phyloP scores from a whole-genome alignment of 441 rosid genomes.

The Adansonia grandidieri region DNA sequence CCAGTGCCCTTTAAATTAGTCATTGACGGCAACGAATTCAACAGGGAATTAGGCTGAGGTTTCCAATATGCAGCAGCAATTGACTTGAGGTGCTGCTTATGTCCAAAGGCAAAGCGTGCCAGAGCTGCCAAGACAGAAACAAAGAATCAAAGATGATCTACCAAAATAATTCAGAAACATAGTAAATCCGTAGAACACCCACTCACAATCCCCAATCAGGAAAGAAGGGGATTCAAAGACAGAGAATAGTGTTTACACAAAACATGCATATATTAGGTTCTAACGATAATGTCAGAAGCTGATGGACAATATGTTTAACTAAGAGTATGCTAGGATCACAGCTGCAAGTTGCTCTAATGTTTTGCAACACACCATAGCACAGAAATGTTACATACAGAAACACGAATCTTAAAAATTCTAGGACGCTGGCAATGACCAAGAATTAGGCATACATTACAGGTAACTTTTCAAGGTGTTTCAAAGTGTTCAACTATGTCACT shows the following conservation, averaged over 20 bases:
- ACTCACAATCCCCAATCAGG: constrained; percentile 8
- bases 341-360: constrained; percentile 13
- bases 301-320: neutral
- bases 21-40: constrained; percentile 84
- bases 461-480: constrained; percentile 20
- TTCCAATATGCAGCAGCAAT: constrained; percentile 91
- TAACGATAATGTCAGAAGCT: neutral
- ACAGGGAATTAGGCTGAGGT: constrained; percentile 78
- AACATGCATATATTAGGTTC: constrained; percentile 8
- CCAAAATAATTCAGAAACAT: constrained; percentile 4
- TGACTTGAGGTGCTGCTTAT: constrained; percentile 89
- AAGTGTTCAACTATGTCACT: constrained; percentile 18
- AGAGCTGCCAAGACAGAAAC: constrained; percentile 64
- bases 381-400: constrained; percentile 1
- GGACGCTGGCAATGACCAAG: constrained; percentile 16
- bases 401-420: neutral
- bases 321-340: neutral
- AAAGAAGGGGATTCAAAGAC: neutral
- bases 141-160: constrained; percentile 25
- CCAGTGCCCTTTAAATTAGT: constrained; percentile 71
- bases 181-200: constrained; percentile 10
- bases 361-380: neutral
- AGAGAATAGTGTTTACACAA: neutral
- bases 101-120: constrained; percentile 95
- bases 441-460: constrained; percentile 6